Conservation (phyloP, 2,329 filamentous ascomycete genomes). For the Fusarium concolor region DNA sequence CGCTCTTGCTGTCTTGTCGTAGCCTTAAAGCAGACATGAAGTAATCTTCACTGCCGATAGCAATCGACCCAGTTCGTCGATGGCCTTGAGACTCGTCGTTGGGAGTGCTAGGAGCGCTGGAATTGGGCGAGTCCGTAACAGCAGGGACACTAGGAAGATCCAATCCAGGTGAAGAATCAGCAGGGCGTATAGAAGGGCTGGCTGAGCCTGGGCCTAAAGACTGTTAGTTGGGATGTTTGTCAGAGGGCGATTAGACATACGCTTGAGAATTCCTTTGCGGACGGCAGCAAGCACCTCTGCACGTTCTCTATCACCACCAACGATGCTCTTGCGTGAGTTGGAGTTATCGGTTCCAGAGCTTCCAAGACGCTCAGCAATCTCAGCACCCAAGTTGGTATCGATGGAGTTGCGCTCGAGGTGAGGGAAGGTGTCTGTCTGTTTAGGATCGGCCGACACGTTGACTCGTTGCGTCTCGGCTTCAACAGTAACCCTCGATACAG, state of each 20-base stretch:
- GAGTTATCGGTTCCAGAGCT: constrained; percentile 71
- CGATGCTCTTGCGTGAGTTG: constrained; percentile 82
- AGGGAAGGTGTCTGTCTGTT: constrained; percentile 78
- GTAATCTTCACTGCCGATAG: constrained; percentile 87
- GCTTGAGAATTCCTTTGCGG: constrained; percentile 95
- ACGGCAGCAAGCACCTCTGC: constrained; percentile 92
- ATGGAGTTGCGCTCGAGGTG: constrained; percentile 85
- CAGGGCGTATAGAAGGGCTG: constrained; percentile 72
- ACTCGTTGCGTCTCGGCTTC: constrained; percentile 90
- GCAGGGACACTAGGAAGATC: constrained; percentile 71
- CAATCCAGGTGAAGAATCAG: constrained; percentile 67
- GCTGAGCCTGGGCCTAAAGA: constrained; percentile 68
- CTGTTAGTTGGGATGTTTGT: constrained; percentile 27
- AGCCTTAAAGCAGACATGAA: constrained; percentile 83
- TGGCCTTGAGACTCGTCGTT: constrained; percentile 79
- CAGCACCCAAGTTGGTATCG: constrained; percentile 68
- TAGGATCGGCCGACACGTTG: constrained; percentile 78
- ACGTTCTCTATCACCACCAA: constrained; percentile 89
- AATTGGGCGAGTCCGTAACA: constrained; percentile 81
- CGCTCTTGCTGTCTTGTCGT: constrained; percentile 80
- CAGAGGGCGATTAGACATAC: constrained; percentile 58
- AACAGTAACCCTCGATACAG: constrained; percentile 94
- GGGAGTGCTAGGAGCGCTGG: constrained; percentile 89
- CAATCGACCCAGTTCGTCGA: constrained; percentile 74
- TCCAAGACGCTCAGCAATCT: constrained; percentile 63